These are phyloP conservation scores for Nemania bipapillata DNA, from an alignment of 2,329 filamentous ascomycete species.

Conservation along the genomic window DNA sequence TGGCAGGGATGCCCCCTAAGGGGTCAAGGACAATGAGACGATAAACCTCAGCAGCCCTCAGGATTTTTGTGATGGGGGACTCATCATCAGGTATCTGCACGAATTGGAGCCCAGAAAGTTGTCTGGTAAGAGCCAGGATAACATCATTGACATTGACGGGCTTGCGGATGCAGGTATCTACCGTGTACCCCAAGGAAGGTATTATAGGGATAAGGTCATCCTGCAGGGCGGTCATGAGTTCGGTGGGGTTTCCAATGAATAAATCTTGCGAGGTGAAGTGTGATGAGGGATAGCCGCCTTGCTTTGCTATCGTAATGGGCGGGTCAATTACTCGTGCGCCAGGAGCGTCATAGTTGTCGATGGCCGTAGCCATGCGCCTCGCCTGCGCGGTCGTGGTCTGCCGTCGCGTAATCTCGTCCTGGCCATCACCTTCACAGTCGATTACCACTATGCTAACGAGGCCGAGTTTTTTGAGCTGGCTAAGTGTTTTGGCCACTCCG, in stretches of 20 bases:
- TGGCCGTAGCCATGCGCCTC: conserved; percentile 76
- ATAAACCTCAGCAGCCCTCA: conserved; percentile 68
- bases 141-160: conserved; percentile 67
- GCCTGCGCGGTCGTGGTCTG: conserved; percentile 70
- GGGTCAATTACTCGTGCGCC: conserved; percentile 75
- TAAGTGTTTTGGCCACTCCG: conserved; percentile 84
- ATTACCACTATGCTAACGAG: conserved; percentile 84
- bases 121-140: conserved; percentile 78
- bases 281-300: conserved; percentile 43
- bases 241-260: conserved; percentile 59
- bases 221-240: conserved; percentile 73
- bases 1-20: conserved; percentile 82
- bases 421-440: conserved; percentile 67
- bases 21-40: conserved; percentile 89
- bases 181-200: conserved; percentile 60
- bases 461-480: conserved; percentile 83
- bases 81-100: conserved; percentile 56
- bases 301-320: conserved; percentile 58
- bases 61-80: conserved; percentile 47
- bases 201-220: conserved; percentile 78
- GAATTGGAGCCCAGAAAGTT: conserved; percentile 75
- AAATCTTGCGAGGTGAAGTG: conserved; percentile 52
- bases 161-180: conserved; percentile 55
- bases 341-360: conserved; percentile 74
- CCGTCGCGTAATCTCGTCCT: conserved; percentile 53